phyloP scores from a whole-genome alignment of 306 rosid species.

The Fragaria nilgerrensis region DNA sequence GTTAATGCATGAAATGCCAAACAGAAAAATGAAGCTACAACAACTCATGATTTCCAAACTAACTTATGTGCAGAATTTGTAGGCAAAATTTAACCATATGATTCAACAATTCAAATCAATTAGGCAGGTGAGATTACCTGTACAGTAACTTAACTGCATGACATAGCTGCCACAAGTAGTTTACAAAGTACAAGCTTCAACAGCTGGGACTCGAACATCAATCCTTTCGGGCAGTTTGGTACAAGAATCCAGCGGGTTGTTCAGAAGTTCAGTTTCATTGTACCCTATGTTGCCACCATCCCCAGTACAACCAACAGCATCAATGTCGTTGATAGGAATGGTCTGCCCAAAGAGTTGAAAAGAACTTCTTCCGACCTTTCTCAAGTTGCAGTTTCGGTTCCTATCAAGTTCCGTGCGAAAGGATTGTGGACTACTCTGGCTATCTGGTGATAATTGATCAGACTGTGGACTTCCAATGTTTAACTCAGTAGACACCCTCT shows the following conservation, averaged over 20 bases:
- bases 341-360: slow-evolving; percentile 63
- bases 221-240: slow-evolving; percentile 39
- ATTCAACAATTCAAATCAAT: slow-evolving; percentile 20
- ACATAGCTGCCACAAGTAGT: slow-evolving; percentile 30
- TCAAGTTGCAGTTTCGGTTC: slow-evolving; percentile 34
- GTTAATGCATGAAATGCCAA: background rate
- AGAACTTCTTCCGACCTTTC: slow-evolving; percentile 37
- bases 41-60: background rate
- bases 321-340: slow-evolving; percentile 42
- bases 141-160: slow-evolving; percentile 46
- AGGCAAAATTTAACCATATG: slow-evolving; percentile 12
- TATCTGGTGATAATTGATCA: slow-evolving; percentile 52
- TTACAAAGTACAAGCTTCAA: slow-evolving; percentile 43
- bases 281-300: slow-evolving; percentile 32
- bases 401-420: slow-evolving; percentile 40
- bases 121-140: slow-evolving; percentile 47
- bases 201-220: slow-evolving; percentile 38
- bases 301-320: slow-evolving; percentile 35
- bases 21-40: background rate
- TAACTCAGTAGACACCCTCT: slow-evolving; percentile 48
- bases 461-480: slow-evolving; percentile 55
- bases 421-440: slow-evolving; percentile 57
- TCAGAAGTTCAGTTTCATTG: slow-evolving; percentile 29
- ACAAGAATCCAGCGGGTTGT: slow-evolving; percentile 37
- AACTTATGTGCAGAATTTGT: background rate